Evolutionary conservation across 2,329 filamentous ascomycete genomes (phyloP).

Genomic region (Zelopaecilomyces penicillatus): DNA sequence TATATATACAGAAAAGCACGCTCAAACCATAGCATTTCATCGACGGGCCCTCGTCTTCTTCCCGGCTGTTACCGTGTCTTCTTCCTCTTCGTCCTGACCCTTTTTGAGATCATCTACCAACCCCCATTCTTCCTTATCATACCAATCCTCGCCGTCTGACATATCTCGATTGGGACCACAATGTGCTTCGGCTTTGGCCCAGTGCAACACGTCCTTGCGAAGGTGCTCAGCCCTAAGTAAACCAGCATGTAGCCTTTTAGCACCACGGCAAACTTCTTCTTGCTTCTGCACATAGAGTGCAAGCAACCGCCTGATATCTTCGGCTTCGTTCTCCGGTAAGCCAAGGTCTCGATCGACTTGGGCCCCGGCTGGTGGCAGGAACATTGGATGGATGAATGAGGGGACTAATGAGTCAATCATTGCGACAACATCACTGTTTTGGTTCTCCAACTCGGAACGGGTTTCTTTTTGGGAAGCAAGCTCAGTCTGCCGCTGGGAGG

Average conservation of each 20-base stretch:
- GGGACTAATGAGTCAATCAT: conserved; percentile 25
- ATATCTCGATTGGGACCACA: conserved; percentile 58
- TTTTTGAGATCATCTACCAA: conserved; percentile 69
- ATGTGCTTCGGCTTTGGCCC: conserved; percentile 73
- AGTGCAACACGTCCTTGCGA: conserved; percentile 62
- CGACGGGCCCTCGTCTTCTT: conserved; percentile 55
- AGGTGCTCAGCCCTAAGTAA: conserved; percentile 65
- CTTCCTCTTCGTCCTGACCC: conserved; percentile 74
- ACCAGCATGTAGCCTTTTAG: conserved; percentile 59
- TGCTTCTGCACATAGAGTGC: conserved; percentile 78
- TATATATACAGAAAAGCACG: no score
- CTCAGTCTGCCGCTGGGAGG: conserved; percentile 6
- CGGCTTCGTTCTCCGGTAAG: conserved; percentile 64
- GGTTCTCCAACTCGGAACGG: neutral
- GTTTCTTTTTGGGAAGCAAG: conserved; percentile 30
- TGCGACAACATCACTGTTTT: neutral
- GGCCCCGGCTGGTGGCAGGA: conserved; percentile 53
- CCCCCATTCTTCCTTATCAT: conserved; percentile 73
- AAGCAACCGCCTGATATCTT: conserved; percentile 66
- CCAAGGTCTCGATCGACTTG: conserved; percentile 62
- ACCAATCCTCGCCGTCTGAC: conserved; percentile 87
- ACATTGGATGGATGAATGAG: conserved; percentile 65
- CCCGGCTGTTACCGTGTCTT: conserved; percentile 52
- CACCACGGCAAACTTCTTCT: conserved; percentile 69
- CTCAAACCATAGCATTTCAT: conserved; percentile 5